Evolutionary conservation across 1,139 yeast species (phyloP).

Genomic region (Debaryomyces robertsiae): DNA sequence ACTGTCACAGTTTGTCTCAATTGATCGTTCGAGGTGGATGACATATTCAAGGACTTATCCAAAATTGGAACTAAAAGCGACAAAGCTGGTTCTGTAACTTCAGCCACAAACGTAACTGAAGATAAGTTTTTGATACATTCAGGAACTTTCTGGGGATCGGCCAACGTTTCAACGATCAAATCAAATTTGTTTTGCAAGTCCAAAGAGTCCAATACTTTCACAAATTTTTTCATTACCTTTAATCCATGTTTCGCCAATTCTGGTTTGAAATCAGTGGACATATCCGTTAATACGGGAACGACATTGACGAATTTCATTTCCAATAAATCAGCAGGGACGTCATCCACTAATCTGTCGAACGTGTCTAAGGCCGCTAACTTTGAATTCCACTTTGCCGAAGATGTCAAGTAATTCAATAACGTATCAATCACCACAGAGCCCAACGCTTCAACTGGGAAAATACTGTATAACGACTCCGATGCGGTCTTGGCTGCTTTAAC

Average conservation of each 20-base stretch:
- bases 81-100: constrained; percentile 94
- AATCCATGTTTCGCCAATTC: constrained; percentile 89
- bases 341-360: constrained; percentile 73
- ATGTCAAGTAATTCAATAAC: constrained; percentile 62
- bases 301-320: constrained; percentile 78
- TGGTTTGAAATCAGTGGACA: constrained; percentile 94
- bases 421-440: constrained; percentile 68
- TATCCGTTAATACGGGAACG: constrained; percentile 84
- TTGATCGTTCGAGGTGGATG: constrained; percentile 92
- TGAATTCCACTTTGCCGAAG: constrained; percentile 93
- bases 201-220: constrained; percentile 84
- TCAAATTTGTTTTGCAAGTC: constrained; percentile 88
- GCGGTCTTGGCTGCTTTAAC: constrained; percentile 79
- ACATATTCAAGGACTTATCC: constrained; percentile 84
- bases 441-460: constrained; percentile 79
- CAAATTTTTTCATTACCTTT: constrained; percentile 67
- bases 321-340: constrained; percentile 81
- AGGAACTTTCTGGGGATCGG: constrained; percentile 87
- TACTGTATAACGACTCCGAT: constrained; percentile 64
- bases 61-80: constrained; percentile 89
- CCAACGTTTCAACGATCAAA: constrained; percentile 82
- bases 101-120: constrained; percentile 96
- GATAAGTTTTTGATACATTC: constrained; percentile 87
- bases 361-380: constrained; percentile 77
- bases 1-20: constrained; percentile 96